Base-by-base conservation (phyloP, 1,284 basidiomycete species). In the Trichosporon sp. region DNA sequence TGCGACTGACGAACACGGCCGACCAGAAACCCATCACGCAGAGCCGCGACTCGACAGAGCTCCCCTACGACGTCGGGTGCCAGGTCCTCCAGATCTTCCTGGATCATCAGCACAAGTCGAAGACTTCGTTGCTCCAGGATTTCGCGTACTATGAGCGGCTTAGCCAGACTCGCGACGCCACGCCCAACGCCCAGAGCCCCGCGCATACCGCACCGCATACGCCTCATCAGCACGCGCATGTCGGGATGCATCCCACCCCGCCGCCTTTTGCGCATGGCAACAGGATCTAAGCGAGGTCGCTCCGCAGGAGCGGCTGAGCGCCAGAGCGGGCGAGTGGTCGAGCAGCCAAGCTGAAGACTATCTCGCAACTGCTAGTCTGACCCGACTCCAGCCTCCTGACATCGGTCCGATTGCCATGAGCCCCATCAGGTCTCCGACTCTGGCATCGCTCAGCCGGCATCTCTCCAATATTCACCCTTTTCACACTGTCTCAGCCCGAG, bases 1-100 rank as follows among this genome's bases (percentile, higher is more conserved):
- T 77, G 61, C 70, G 78, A 6, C 71, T 70, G 67, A 94, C 91
- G 76, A 97, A 97, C 80, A 97, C 94, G 3, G 91, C 91, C 73
- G 94, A 97, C 79, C 88, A 91, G 73, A 97, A 97, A 81, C 94
- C 94, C 1, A 94, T 97, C 63, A 96, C 93, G 2, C 95, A 95
- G 73, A 95, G 91, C 21, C 73, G 81, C 13, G 81, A 82, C 68
- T 33, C 34, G 46, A 60, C 46, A 21, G 94, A 97, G 75, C 84
- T 97, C 23, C 86, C 93, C 54, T 91, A 92, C 52, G 94, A 96
- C 71, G 92, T 92, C 34, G 95, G 94, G 2, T 88, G 91, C 77
- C 94, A 96, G 77, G 95, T 96, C 86, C 84, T 97, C 34, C 86
- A 90, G 64, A 96, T 96, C 73, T 95, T 97, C 84, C 87, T 91